Conservation (phyloP, 768 basidiomycete species). For the Pluteus cervinus region DNA sequence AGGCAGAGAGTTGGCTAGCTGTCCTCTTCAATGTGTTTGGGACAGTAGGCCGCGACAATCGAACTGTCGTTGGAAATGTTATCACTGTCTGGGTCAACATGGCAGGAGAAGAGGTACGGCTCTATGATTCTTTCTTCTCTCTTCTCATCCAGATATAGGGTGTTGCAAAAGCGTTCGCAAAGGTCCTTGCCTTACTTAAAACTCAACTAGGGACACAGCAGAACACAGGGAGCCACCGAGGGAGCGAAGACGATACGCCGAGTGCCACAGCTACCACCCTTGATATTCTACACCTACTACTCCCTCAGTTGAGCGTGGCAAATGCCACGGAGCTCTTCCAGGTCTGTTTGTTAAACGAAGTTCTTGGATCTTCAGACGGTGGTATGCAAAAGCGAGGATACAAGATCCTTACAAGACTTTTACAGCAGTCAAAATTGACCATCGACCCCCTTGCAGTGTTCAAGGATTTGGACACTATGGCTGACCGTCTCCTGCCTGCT, state of each 20-base stretch:
- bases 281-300: conserved; percentile 81
- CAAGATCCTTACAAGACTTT: conserved; percentile 72
- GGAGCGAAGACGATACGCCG: conserved; percentile 30
- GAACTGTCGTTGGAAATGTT: conserved; percentile 80
- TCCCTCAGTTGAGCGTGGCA: conserved; percentile 61
- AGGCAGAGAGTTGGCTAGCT: conserved; percentile 90
- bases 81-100: conserved; percentile 84
- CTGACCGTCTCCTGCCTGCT: conserved; percentile 64
- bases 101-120: conserved; percentile 62
- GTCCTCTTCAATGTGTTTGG: conserved; percentile 97
- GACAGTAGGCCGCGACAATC: conserved; percentile 66
- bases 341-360: conserved; percentile 57
- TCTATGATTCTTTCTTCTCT: conserved; percentile 1
- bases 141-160: conserved; percentile 36
- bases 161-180: conserved; percentile 73
- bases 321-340: conserved; percentile 64
- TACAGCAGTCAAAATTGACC: conserved; percentile 56
- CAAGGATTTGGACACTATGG: conserved; percentile 56
- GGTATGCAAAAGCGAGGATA: conserved; percentile 95
- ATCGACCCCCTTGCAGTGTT: conserved; percentile 55
- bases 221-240: conserved; percentile 21
- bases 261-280: conserved; percentile 60
- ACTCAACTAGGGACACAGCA: conserved; percentile 47
- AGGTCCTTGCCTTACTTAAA: conserved; percentile 67
- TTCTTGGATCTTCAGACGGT: conserved; percentile 75